phyloP scores from a whole-genome alignment of 495 filamentous ascomycete species.

The Chaetomium fimeti region DNA sequence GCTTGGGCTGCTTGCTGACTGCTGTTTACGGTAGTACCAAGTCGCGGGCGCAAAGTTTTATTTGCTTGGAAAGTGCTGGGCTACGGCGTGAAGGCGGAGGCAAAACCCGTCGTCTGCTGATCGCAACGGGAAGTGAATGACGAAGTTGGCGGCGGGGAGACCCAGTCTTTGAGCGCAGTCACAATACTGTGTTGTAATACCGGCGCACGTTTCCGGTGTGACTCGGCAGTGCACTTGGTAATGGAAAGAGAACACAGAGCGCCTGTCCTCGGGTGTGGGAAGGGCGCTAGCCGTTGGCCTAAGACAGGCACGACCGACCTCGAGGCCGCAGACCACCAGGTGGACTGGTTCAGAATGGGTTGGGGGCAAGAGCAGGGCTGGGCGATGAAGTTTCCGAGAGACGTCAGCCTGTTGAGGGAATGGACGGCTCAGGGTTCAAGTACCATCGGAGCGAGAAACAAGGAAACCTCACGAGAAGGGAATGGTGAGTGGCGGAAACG shows the following conservation, averaged over 20 bases:
- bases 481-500: conserved; percentile 6
- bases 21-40: conserved; percentile 7
- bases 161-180: conserved; percentile 10
- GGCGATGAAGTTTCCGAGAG: conserved; percentile 10
- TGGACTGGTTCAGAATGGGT: no score
- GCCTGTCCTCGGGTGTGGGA: neutral
- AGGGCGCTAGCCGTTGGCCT: conserved; percentile 16
- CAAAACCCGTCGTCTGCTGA: conserved; percentile 24
- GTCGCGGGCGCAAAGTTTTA: conserved; percentile 4
- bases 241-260: neutral
- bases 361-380: neutral
- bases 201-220: conserved; percentile 4
- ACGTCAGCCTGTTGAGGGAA: conserved; percentile 17
- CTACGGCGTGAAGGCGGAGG: conserved; percentile 12
- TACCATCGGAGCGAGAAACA: conserved; percentile 3
- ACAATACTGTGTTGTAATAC: no score
- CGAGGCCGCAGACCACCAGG: neutral
- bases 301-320: conserved; percentile 21
- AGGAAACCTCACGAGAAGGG: neutral
- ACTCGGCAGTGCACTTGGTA: conserved; percentile 2
- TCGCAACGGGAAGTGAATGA: conserved; percentile 22
- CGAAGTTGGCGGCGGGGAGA: conserved; percentile 23
- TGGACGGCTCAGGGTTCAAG: conserved; percentile 2
- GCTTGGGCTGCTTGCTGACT: conserved; percentile 5
- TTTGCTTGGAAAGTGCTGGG: conserved; percentile 12